Percentiles rank a stretch among this genome's conserved stretches.
Evolutionary conservation across 2,329 filamentous ascomycete genomes (phyloP).

Genomic region (Cladophialophora yegresii): DNA sequence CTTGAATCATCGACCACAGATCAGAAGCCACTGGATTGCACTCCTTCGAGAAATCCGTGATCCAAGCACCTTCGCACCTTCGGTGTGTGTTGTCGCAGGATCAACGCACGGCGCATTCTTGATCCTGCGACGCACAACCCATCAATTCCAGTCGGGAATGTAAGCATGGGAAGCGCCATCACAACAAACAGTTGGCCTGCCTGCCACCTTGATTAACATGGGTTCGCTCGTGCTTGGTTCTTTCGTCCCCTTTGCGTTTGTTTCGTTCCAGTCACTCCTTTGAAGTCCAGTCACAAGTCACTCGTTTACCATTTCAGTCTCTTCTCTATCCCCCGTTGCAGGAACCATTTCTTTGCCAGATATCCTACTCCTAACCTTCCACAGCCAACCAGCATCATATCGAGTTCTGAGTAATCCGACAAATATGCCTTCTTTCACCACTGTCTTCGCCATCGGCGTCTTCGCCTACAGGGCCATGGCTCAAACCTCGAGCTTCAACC

Average conservation of each 20-base stretch:
- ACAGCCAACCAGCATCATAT: not conserved
- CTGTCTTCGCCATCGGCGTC: slow-evolving; percentile 25
- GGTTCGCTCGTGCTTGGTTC: slow-evolving; percentile 8
- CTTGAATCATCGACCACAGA: not conserved
- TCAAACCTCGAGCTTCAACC: slow-evolving; percentile 26
- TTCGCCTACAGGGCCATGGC: slow-evolving; percentile 29
- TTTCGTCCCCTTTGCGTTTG: slow-evolving; percentile 8
- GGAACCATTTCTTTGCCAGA: too few relatives aligned
- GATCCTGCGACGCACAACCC: not conserved
- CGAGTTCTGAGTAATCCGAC: not conserved
- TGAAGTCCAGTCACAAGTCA: not conserved
- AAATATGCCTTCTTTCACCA: slow-evolving; percentile 11
- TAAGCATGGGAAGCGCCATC: not conserved
- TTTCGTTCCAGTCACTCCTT: not conserved
- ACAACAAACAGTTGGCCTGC: slow-evolving; percentile 13
- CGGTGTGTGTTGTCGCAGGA: not conserved
- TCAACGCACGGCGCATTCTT: slow-evolving; percentile 3
- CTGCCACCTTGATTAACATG: slow-evolving; percentile 9
- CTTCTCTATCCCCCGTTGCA: not conserved
- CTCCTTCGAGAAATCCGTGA: not conserved
- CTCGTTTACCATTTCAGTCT: slow-evolving; percentile 2
- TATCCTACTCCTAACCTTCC: not conserved
- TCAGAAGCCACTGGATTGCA: not conserved
- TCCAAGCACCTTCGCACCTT: not conserved
- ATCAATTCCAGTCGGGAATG: slow-evolving; percentile 15